Percentiles rank a stretch among this genome's conserved stretches.
These are phyloP conservation scores for Xylaria sp. DNA, from an alignment of 2,329 filamentous ascomycete species.

Conservation along the genomic window DNA sequence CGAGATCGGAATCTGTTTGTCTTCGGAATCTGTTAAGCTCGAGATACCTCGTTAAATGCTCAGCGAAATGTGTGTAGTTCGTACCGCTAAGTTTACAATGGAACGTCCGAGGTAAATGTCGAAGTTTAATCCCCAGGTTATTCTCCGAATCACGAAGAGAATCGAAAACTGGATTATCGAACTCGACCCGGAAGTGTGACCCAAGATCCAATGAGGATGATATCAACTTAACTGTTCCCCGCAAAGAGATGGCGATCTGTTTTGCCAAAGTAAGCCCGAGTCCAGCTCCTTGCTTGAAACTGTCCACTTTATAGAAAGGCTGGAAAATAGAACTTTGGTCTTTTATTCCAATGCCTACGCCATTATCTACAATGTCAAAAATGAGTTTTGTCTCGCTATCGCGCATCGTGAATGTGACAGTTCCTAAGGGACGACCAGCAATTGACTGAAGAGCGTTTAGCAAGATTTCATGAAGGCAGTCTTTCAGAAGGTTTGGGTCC, in stretches of 20 bases:
- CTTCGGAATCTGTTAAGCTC: slow-evolving; percentile 15
- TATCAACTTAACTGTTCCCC: slow-evolving; percentile 20
- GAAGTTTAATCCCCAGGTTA: neutral
- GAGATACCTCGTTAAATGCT: slow-evolving; percentile 17
- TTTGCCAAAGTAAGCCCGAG: slow-evolving; percentile 29
- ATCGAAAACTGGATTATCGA: slow-evolving; percentile 14
- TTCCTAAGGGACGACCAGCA: slow-evolving; percentile 10
- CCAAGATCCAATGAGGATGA: slow-evolving; percentile 17
- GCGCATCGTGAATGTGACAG: slow-evolving; percentile 26
- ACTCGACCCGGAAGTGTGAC: slow-evolving; percentile 27
- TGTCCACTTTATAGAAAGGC: slow-evolving; percentile 24
- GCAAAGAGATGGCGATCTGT: slow-evolving; percentile 21
- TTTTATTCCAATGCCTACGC: slow-evolving; percentile 11
- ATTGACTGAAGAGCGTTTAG: slow-evolving; percentile 29
- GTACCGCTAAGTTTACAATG: neutral
- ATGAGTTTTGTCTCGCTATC: slow-evolving; percentile 12
- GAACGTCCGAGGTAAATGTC: slow-evolving; percentile 11
- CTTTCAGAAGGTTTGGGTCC: slow-evolving; percentile 27
- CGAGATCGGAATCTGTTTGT: neutral
- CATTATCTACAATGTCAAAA: slow-evolving; percentile 31
- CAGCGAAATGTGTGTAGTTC: slow-evolving; percentile 16
- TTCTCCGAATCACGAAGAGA: neutral
- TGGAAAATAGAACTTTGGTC: slow-evolving; percentile 27
- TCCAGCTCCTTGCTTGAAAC: slow-evolving; percentile 27
- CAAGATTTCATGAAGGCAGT: slow-evolving; percentile 27